phyloP scores from a whole-genome alignment of 805 yeast species.

The Myxozyma melibiosi region DNA sequence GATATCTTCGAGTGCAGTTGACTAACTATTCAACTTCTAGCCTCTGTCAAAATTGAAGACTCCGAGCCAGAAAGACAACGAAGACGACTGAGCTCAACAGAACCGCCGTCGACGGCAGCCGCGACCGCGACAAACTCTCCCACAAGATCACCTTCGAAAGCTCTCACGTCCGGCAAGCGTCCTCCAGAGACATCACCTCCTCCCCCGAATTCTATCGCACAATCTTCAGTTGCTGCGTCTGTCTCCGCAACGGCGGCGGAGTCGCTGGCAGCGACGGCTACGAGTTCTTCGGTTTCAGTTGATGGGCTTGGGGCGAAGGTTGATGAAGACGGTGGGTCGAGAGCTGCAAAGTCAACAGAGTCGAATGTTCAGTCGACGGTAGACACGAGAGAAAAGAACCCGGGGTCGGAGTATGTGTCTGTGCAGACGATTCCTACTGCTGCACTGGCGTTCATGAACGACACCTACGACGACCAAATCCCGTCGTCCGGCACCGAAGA shows the following conservation, averaged over 20 bases:
- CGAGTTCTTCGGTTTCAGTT: too few species aligned
- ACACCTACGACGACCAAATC: conserved; percentile 35
- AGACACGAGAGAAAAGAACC: conserved; percentile 14
- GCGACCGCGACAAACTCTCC: too few species aligned
- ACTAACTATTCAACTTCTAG: background rate
- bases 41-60: background rate
- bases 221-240: background rate
- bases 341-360: too few species aligned
- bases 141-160: too few species aligned
- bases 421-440: conserved; percentile 31
- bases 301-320: too few species aligned
- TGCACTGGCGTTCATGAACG: conserved; percentile 27
- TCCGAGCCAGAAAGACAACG: conserved; percentile 1
- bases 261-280: background rate
- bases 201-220: background rate
- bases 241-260: background rate
- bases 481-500: conserved; percentile 74
- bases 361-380: background rate
- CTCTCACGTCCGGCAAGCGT: background rate
- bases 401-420: conserved; percentile 31
- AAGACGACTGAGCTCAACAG: background rate
- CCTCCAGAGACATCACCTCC: background rate
- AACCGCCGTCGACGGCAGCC: background rate
- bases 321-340: too few species aligned
- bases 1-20: too few species aligned